Evolutionary conservation across 345 rosid genomes (phyloP), one percentile per base, ranked within the genome.

Genomic region (Trapa bicornis): DNA sequence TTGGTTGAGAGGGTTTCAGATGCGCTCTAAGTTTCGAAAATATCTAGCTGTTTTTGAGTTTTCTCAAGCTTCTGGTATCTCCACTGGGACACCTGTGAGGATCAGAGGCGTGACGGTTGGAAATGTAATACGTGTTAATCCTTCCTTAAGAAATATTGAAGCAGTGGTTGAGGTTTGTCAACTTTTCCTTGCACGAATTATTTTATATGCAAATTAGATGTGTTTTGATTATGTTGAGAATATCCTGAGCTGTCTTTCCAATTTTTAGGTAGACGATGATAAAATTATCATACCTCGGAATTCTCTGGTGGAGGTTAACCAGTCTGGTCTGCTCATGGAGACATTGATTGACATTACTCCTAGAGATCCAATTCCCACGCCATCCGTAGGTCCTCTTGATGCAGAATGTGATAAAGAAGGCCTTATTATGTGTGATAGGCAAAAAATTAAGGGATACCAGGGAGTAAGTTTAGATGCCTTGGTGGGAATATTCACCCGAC

Each of bases 311-410:
- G 99, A 95, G 80, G 96, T 95, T 76, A 95, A 95, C 79, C 99
- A 89, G 77, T 95, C 99, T 50, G 99, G 99, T 75, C 96, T 95
- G 73, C 82, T 91, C 16, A 91, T 91, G 97, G 97, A 95, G 77
- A 91, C 99, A 58, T 13, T 95, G 81, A 91, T 95, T 36, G 97
- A 95, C 67, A 87, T 95, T 65, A 91, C 93, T 1, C 99, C 99
- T 3, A 82, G 79, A 67, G 68, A 89, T 77, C 99, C 98, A 50
- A 86, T 95, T 75, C 97, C 97, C 41, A 77, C 80, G 33, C 98
- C 96, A 57, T 80, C 88, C 0, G 82, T 83, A 9, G 87, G 96
- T 65, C 99, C 99, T 65, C 83, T 86, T 61, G 84, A 89, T 69
- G 68, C 86, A 45, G 92, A 84, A 58, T 95, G 99, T 73, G 77